These are phyloP conservation scores for Volutella citrinella DNA, from an alignment of 2,329 filamentous ascomycete genomes.

Conservation along the genomic window DNA sequence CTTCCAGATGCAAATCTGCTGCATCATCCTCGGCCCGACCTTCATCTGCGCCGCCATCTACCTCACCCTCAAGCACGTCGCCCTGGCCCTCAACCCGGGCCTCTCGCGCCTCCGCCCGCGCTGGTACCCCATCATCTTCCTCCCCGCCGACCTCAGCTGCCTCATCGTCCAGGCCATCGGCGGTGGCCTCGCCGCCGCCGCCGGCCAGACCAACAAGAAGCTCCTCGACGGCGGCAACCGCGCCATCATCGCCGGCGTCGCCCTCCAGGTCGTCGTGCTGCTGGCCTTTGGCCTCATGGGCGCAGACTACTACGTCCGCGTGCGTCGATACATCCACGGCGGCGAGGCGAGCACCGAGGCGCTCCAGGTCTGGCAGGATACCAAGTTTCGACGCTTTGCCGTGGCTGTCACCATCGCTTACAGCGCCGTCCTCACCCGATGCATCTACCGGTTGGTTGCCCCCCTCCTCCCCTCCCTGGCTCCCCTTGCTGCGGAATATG, in stretches of 20 bases:
- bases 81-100: conserved; percentile 44
- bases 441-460: conserved; percentile 49
- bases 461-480: neutral
- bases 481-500: too few species aligned
- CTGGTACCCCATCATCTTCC: conserved; percentile 56
- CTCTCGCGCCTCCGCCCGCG: conserved; percentile 50
- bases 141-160: conserved; percentile 57
- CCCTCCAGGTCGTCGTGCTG: conserved; percentile 51
- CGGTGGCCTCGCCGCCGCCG: conserved; percentile 52
- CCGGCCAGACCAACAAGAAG: conserved; percentile 34
- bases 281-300: conserved; percentile 41
- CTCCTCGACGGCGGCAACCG: conserved; percentile 46
- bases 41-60: conserved; percentile 63
- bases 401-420: conserved; percentile 45
- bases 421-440: conserved; percentile 44
- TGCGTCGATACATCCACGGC: conserved; percentile 35
- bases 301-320: conserved; percentile 44
- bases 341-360: conserved; percentile 28
- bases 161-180: conserved; percentile 58
- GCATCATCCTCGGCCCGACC: conserved; percentile 58
- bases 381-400: conserved; percentile 42
- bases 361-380: conserved; percentile 39
- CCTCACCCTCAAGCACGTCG: conserved; percentile 60
- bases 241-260: conserved; percentile 52
- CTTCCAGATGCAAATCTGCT: conserved; percentile 58